Conservation (phyloP, 2,329 filamentous ascomycete genomes). For the Chaetomiaceae sp. region DNA sequence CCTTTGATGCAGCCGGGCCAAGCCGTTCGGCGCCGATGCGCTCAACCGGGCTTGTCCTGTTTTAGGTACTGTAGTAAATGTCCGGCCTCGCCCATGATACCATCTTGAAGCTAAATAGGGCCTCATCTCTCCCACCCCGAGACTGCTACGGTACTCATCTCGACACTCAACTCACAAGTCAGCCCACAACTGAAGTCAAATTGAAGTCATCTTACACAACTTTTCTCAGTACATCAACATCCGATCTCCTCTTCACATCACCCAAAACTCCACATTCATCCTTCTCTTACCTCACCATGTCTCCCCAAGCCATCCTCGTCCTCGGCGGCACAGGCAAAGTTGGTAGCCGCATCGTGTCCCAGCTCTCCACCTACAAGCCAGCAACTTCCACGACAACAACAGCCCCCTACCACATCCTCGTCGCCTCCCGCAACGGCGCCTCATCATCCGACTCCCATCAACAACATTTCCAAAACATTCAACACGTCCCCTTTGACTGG, state of each 20-base stretch:
- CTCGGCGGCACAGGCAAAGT: slow-evolving; percentile 45
- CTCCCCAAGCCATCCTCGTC: slow-evolving; percentile 34
- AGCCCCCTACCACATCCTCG: slow-evolving; percentile 28
- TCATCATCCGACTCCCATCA: slow-evolving; percentile 12
- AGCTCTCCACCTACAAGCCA: slow-evolving; percentile 30
- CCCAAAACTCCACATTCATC: too few relatives aligned
- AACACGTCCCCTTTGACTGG: slow-evolving; percentile 42
- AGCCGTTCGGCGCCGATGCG: too few relatives aligned
- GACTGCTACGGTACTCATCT: too few relatives aligned
- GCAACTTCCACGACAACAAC: slow-evolving; percentile 8
- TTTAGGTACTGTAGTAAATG: too few relatives aligned
- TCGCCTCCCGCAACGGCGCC: slow-evolving; percentile 37
- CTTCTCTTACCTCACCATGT: background rate
- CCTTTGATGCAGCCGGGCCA: too few relatives aligned
- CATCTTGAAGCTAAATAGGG: background rate
- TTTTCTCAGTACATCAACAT: too few relatives aligned
- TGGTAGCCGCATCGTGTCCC: slow-evolving; percentile 35
- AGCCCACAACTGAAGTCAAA: background rate
- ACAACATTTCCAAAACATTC: background rate
- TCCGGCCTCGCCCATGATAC: background rate
- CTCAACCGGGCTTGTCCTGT: too few relatives aligned
- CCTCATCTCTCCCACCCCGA: too few relatives aligned
- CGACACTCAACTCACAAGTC: background rate
- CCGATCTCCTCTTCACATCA: too few relatives aligned
- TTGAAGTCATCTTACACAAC: background rate